A percentile compares a stretch with the other conserved stretches of the same genome.
Conservation (phyloP, 768 basidiomycete genomes). For the Lactarius sp. region DNA sequence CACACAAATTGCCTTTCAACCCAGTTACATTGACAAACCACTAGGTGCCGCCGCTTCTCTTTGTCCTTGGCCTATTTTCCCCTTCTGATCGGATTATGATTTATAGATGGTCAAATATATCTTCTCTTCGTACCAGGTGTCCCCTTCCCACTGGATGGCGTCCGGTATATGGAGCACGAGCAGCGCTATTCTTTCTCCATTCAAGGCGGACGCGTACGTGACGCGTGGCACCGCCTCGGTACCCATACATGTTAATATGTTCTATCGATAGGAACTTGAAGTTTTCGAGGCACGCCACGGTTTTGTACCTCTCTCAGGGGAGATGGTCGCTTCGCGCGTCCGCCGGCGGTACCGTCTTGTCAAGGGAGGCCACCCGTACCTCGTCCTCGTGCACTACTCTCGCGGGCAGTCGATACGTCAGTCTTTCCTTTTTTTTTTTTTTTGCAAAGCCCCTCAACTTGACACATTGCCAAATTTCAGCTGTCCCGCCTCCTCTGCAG, state of each 20-base stretch:
- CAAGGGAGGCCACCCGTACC: slow-evolving; percentile 68
- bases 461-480: slow-evolving; percentile 35
- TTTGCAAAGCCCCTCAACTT: neutral
- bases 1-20: slow-evolving; percentile 55
- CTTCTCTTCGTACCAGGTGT: slow-evolving; percentile 60
- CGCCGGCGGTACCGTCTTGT: slow-evolving; percentile 66
- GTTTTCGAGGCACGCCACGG: slow-evolving; percentile 68
- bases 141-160: slow-evolving; percentile 69
- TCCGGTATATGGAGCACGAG: slow-evolving; percentile 73
- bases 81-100: neutral
- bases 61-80: neutral
- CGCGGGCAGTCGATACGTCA: slow-evolving; percentile 59
- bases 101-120: slow-evolving; percentile 56
- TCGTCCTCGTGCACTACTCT: slow-evolving; percentile 74
- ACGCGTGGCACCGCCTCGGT: neutral
- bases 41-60: slow-evolving; percentile 39
- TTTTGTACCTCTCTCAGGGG: slow-evolving; percentile 63
- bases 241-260: slow-evolving; percentile 8
- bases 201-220: slow-evolving; percentile 49
- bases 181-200: slow-evolving; percentile 51
- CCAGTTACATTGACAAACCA: slow-evolving; percentile 78
- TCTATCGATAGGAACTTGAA: slow-evolving; percentile 61
- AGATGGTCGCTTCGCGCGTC: slow-evolving; percentile 59
- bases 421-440: slow-evolving; percentile 30
- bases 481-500: slow-evolving; percentile 51